Conservation (phyloP, 1,139 yeast genomes). For the Diutina ranongensis region DNA sequence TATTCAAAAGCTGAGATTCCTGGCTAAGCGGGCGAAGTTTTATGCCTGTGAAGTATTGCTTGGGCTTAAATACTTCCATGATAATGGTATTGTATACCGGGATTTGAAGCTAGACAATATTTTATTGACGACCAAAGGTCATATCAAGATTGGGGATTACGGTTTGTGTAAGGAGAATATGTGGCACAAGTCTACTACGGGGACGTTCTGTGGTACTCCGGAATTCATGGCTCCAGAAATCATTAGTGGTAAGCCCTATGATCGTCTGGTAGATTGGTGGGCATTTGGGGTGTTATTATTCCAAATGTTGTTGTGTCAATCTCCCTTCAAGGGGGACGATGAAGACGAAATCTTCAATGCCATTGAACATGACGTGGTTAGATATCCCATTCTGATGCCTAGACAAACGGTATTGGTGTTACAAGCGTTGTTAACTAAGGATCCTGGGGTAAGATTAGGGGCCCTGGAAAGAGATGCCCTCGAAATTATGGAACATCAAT, state of each 20-base stretch:
- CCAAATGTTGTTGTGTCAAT: slow-evolving; percentile 92
- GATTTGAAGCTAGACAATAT: slow-evolving; percentile 94
- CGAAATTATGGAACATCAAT: slow-evolving; percentile 92
- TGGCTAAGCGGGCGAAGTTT: slow-evolving; percentile 86
- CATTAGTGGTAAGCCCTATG: slow-evolving; percentile 82
- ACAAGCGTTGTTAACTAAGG: slow-evolving; percentile 83
- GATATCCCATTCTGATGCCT: slow-evolving; percentile 96
- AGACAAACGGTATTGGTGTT: slow-evolving; percentile 90
- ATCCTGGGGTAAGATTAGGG: slow-evolving; percentile 76
- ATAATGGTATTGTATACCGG: slow-evolving; percentile 90
- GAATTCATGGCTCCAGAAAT: slow-evolving; percentile 99
- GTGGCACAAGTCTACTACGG: slow-evolving; percentile 86
- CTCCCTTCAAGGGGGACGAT: slow-evolving; percentile 97
- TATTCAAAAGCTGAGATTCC: slow-evolving; percentile 83
- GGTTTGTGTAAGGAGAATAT: slow-evolving; percentile 94
- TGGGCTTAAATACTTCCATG: slow-evolving; percentile 89
- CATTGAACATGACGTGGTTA: slow-evolving; percentile 94
- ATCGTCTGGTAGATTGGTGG: slow-evolving; percentile 98
- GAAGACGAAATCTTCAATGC: slow-evolving; percentile 98
- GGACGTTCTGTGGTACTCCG: slow-evolving; percentile 98
- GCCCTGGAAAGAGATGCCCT: slow-evolving; percentile 79
- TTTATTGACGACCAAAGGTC: slow-evolving; percentile 82
- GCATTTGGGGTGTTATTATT: slow-evolving; percentile 94
- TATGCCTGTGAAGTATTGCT: slow-evolving; percentile 93
- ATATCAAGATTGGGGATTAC: slow-evolving; percentile 91